Base-by-base conservation (phyloP, 2,329 filamentous ascomycete species). In the Fusarium proliferatum region DNA sequence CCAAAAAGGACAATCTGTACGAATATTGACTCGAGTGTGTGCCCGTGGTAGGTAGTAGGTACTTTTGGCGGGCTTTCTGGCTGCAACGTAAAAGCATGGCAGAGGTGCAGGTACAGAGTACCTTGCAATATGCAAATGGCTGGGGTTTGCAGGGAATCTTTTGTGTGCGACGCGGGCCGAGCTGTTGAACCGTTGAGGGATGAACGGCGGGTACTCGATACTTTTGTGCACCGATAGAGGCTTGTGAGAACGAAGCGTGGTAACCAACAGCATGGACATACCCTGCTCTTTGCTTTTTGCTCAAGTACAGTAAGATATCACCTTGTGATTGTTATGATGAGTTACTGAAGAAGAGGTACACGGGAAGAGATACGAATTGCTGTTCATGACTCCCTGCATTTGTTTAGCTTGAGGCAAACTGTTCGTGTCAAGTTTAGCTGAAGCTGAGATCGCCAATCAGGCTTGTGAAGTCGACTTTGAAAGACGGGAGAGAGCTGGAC, bases 201-300 rank as follows among this genome's bases (percentile, higher is more conserved):
- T 19, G 49, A 61, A 48, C 59, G 51, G 59, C 71, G 71, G 71
- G 71, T 73, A 72, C 51, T 55, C 11, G 39, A 64, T 74, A 73
- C 71, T 46, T 63, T n/a, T 28, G 19, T 30, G 26, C 19, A 21
- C 43, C 23, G 56, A 59, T 33, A 26, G 49, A 61, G 58, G 38
- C 38, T 67, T 59, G 42, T 34, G 51, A 52, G 15, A 33, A 59
- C 9, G 23, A 48, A 28, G 59, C 34, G 34, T 55, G 23, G 53
- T 60, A 61, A 58, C 58, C 55, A 42, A 59, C 39, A 48, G 42
- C 71, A 52, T 68, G 71, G 71, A 48, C 34, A 73, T 73, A 10
- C 36, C 33, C 61, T 64, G 56, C 30, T 42, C 34, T 39, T 34
- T 53, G 41, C 45, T 34, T 38, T 43, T 21, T 23, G n/a, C 34